Evolutionary conservation across 169 alveolate genomes (phyloP).

Genomic region (Pseudocohnilembus persalinus): DNA sequence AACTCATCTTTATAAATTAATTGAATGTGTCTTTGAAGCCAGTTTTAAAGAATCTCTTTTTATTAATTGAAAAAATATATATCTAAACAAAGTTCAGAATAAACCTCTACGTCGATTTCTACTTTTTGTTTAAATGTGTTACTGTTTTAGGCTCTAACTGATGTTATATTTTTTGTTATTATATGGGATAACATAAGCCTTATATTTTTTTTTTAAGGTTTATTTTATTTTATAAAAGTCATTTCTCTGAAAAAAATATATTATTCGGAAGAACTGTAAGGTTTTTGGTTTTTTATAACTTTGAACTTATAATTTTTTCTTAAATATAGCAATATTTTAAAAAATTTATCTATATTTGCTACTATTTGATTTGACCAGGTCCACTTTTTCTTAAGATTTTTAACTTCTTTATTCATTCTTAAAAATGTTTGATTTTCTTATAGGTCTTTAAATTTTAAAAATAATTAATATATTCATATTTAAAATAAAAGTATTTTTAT

Average conservation of each 20-base stretch:
- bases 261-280: background rate
- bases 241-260: background rate
- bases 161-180: background rate
- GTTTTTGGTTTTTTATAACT: background rate
- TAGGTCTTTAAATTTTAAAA: too few relatives aligned
- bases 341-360: background rate
- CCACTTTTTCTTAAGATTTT: background rate
- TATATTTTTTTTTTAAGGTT: background rate
- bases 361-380: background rate
- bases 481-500: too few relatives aligned
- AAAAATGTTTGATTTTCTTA: too few relatives aligned
- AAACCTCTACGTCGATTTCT: background rate
- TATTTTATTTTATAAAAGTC: too few relatives aligned
- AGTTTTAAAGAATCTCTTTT: background rate
- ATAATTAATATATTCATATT: background rate
- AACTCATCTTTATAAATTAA: background rate
- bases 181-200: background rate
- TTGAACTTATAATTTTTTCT: background rate
- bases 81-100: background rate
- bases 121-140: background rate
- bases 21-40: background rate
- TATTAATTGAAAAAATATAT: background rate
- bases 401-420: background rate
- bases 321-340: background rate
- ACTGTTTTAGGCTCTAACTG: too few relatives aligned